Evolutionary conservation across 192 early-diverging fungal genomes (phyloP).

Genomic region (Backusella tarrabulga): DNA sequence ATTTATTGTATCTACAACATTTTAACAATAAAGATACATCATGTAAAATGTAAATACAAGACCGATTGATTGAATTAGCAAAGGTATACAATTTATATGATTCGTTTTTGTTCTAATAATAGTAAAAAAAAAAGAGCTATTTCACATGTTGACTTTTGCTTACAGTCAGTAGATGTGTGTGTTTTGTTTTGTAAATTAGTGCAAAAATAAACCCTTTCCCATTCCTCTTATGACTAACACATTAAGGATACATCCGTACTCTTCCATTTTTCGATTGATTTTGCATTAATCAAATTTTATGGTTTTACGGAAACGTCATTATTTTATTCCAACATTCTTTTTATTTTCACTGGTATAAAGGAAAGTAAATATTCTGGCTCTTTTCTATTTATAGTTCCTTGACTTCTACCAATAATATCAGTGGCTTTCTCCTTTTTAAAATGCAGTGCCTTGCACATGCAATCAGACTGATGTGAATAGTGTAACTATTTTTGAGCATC

Average conservation of each 20-base stretch:
- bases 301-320: background rate
- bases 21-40: background rate
- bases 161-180: background rate
- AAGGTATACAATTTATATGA: background rate
- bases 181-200: background rate
- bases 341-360: background rate
- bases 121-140: background rate
- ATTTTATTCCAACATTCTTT: background rate
- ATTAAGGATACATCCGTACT: background rate
- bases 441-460: background rate
- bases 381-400: background rate
- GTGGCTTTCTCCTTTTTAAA: background rate
- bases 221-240: background rate
- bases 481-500: background rate
- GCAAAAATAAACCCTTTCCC: background rate
- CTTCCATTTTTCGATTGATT: background rate
- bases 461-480: background rate
- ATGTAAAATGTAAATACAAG: background rate
- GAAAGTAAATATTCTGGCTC: background rate
- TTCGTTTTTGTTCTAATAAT: background rate
- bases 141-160: background rate
- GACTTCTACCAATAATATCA: background rate
- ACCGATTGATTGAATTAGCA: background rate
- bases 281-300: background rate
- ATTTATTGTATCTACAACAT: background rate